Evolutionary conservation across 805 yeast genomes (phyloP).

Genomic region (Pichia rugopelliculosa): DNA sequence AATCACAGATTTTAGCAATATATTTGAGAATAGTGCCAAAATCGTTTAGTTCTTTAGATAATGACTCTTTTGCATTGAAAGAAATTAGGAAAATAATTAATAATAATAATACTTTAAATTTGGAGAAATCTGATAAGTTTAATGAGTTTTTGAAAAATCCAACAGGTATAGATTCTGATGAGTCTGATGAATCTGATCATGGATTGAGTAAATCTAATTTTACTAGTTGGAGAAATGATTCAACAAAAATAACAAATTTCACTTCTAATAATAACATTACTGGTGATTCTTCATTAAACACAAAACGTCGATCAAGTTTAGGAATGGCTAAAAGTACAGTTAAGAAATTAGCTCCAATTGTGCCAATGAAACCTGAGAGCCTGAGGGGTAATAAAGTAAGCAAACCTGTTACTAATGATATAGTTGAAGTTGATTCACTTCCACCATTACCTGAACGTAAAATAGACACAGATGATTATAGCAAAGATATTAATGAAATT

Average conservation of each 20-base stretch:
- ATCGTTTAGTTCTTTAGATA: constrained; percentile 51
- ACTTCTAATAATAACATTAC: background rate
- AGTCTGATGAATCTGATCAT: background rate
- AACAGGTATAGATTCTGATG: constrained; percentile 11
- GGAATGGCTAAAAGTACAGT: constrained; percentile 3
- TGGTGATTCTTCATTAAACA: background rate
- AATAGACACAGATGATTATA: background rate
- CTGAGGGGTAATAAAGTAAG: constrained; percentile 12
- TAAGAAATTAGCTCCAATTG: constrained; percentile 30
- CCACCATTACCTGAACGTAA: background rate
- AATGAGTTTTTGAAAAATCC: constrained; percentile 7
- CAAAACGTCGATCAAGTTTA: constrained; percentile 1
- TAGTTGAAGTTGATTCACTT: no score
- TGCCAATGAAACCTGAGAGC: constrained; percentile 42
- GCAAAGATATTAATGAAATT: background rate
- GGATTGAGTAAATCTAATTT: background rate
- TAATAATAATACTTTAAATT: background rate
- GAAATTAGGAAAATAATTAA: constrained; percentile 15
- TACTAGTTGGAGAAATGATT: background rate
- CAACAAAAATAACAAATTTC: no score
- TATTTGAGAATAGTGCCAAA: constrained; percentile 71
- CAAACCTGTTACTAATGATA: background rate
- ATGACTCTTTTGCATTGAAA: constrained; percentile 28
- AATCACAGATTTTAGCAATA: constrained; percentile 62
- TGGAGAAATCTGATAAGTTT: background rate